Base-by-base conservation (phyloP, 2,329 filamentous ascomycete genomes). In the Penicillium sp. region DNA sequence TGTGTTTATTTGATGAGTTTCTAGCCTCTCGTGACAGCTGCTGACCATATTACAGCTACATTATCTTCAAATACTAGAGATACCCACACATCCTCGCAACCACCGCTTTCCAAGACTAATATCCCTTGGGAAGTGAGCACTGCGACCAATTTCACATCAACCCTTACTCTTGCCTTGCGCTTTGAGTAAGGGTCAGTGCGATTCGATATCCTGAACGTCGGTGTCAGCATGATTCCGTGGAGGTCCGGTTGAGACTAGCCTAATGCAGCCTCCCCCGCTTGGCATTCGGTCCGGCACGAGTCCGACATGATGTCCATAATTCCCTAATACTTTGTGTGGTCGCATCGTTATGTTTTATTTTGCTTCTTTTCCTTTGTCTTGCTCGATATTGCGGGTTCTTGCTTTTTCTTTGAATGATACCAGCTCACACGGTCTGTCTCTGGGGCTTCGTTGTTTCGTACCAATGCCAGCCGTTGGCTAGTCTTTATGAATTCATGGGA, bases 1-100 rank as follows among this genome's bases (percentile, higher is more conserved):
- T 64, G 86, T 84, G 58, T 49, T 27, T 27, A 27, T 54, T 29
- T 52, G 31, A 25, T 4, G 5, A 17, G 4, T 23, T 13, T n/a
- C 1, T 9, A 47, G 17, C 5, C 3, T 8, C 2, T n/a, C 12
- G 48, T 33, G 25, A 35, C 41, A 57, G 38, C 33, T 9, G 31
- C 65, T 71, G 56, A 67, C 57, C 50, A 40, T 62, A 40, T 65
- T 58, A 25, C 70, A 87, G 85, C 64, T 87, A 94, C 84, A 93
- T 96, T 72, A 94, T 96, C 68, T 83, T 94, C 71, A 94, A 93
- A 80, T 93, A 92, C 75, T 95, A 91, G 77, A 65, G 54, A 58
- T 38, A 53, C 56, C 54, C 29, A 21, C n/a, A 49, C 53, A 40
- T 35, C 37, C 33, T 41, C 46, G 46, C 29, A 38, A 45, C 43